Conservation (phyloP, 257 asterid genomes). For the Fraxinus americana region DNA sequence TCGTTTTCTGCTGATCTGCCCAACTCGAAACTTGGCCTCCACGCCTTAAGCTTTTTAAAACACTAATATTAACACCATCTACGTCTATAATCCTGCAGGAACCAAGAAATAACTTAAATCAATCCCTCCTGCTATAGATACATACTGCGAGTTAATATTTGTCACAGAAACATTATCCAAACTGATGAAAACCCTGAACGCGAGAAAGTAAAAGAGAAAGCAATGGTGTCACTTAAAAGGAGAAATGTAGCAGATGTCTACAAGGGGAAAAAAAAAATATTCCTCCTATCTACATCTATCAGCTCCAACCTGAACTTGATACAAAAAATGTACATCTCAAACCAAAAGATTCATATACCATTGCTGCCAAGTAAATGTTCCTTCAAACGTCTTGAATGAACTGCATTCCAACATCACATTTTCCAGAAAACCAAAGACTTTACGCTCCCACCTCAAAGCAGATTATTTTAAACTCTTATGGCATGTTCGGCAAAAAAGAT, state of each 20-base stretch:
- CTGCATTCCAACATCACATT: neutral
- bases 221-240: neutral
- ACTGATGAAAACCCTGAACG: neutral
- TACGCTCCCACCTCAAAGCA: neutral
- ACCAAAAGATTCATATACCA: slow-evolving; percentile 1
- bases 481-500: neutral
- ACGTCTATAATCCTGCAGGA: neutral
- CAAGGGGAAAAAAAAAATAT: too few species aligned
- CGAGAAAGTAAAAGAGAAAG: neutral
- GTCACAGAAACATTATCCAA: neutral
- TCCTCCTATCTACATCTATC: neutral
- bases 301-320: neutral
- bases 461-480: neutral
- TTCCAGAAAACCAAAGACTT: neutral
- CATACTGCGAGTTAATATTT: neutral
- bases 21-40: too few species aligned
- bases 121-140: neutral
- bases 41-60: too few species aligned
- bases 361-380: neutral
- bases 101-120: neutral
- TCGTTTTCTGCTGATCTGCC: too few species aligned
- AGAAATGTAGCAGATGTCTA: neutral
- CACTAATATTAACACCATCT: neutral
- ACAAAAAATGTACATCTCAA: neutral
- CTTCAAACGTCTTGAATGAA: neutral